Evolutionary conservation across 208 protist species (phyloP).

Genomic region (Tritrichomonas foetus): DNA sequence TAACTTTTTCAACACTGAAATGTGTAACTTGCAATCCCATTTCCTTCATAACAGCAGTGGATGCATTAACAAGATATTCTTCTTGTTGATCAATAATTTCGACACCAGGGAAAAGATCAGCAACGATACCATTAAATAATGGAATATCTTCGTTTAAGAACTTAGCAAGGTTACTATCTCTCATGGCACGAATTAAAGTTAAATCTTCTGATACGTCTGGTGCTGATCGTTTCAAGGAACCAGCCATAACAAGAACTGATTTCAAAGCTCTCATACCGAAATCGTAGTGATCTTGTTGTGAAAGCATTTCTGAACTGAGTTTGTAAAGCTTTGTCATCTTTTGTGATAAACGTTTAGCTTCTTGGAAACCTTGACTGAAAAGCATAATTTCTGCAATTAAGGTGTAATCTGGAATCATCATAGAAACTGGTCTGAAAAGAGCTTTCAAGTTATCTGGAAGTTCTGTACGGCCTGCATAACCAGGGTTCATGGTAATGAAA

Average conservation of each 20-base stretch:
- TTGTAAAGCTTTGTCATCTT: conserved; percentile 97
- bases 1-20: conserved; percentile 38
- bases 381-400: conserved; percentile 95
- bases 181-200: conserved; percentile 64
- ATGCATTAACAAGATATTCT: conserved; percentile 71
- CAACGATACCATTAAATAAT: conserved; percentile 92
- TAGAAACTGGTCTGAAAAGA: conserved; percentile 88
- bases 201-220: conserved; percentile 87
- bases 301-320: conserved; percentile 91
- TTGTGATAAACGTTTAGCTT: conserved; percentile 79
- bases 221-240: conserved; percentile 85
- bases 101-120: conserved; percentile 92
- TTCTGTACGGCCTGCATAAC: conserved; percentile 94
- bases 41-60: conserved; percentile 67
- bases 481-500: conserved; percentile 99
- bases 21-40: conserved; percentile 60
- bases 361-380: conserved; percentile 90
- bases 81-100: conserved; percentile 81
- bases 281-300: conserved; percentile 73
- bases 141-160: conserved; percentile 93
- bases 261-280: conserved; percentile 96
- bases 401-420: conserved; percentile 94
- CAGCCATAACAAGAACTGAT: conserved; percentile 94
- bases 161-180: conserved; percentile 86
- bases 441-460: conserved; percentile 93